These are phyloP conservation scores for Umbelopsis ramanniana DNA, from an alignment of 192 early-diverging fungal species.

Conservation along the genomic window DNA sequence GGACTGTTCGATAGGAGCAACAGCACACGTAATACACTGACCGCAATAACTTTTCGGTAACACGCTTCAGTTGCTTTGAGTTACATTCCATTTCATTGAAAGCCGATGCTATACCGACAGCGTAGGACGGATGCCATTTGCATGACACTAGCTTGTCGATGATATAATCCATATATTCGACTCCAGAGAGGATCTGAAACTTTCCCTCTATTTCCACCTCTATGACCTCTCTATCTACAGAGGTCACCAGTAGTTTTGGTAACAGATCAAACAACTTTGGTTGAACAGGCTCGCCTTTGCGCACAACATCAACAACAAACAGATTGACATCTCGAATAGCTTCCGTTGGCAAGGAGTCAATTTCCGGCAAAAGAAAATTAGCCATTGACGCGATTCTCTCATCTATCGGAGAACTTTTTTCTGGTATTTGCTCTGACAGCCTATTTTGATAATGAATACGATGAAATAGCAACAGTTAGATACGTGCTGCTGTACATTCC, in stretches of 20 bases:
- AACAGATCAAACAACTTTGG: constrained; percentile 32
- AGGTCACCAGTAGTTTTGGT: constrained; percentile 22
- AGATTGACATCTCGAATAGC: constrained; percentile 7
- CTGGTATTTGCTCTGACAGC: not conserved
- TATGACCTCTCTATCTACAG: not conserved
- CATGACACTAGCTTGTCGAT: constrained; percentile 16
- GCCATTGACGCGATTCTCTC: constrained; percentile 19
- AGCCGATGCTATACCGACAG: constrained; percentile 25
- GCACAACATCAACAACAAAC: constrained; percentile 13
- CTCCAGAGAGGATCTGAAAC: constrained; percentile 22
- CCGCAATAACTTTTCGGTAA: constrained; percentile 21
- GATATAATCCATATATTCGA: constrained; percentile 2
- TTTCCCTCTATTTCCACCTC: constrained; percentile 1
- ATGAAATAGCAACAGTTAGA: not conserved
- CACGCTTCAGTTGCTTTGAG: constrained; percentile 13
- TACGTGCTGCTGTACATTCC: no score
- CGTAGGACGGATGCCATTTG: constrained; percentile 28
- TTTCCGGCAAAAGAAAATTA: constrained; percentile 33
- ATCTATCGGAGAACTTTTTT: not conserved
- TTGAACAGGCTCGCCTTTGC: constrained; percentile 19
- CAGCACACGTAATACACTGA: not conserved
- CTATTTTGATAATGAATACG: not conserved
- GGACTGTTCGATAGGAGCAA: not conserved
- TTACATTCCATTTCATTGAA: constrained; percentile 39
- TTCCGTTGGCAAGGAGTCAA: constrained; percentile 24